Evolutionary conservation across 495 filamentous ascomycete species (phyloP), one percentile per base, ranked within the genome.

Genomic region (Neurospora sp.): DNA sequence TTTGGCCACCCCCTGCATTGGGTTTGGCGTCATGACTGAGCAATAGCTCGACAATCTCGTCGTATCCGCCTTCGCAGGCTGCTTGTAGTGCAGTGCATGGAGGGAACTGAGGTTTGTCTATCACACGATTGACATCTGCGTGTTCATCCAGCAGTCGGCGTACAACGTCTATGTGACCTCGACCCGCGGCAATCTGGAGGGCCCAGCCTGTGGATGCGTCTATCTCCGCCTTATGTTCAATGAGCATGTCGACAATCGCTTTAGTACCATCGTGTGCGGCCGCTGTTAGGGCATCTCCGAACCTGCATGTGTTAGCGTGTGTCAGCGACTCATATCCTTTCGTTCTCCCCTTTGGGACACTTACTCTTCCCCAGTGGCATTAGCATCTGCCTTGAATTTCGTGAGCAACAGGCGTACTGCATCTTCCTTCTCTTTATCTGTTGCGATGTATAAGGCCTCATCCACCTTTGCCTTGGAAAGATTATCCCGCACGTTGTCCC

Each of bases 131-230:
- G 15, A 81, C 78, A 39, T 82, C 73, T 1, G 79, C 81, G 0
- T n/a, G n/a, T n/a, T n/a, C n/a, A n/a, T n/a, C n/a, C n/a, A 82
- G 69, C 36, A 82, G 77, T 43, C 78, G 75, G 40, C 70, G 45
- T 1, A 81, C 78, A 24, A 82, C 75, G 0, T 80, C 77, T 19
- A 76, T 75, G 70, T 82, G 81, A 17, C 81, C 80, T 13, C 79
- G 75, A 6, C 72, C 45, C 13, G 80, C 77, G 28, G 80, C 81
- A 19, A 74, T 76, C 43, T 82, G 80, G 28, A 82, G 70, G 0
- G 80, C 77, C 75, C 76, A 80, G 5, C 79, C 79, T 6, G 15
- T 5, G n/a, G n/a, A n/a, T n/a, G n/a, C n/a, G n/a, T n/a, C n/a
- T n/a, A n/a, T n/a, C n/a, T n/a, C n/a, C n/a, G n/a, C n/a, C n/a